phyloP scores from a whole-genome alignment of 106 monocot species.

The Dioscorea alata region DNA sequence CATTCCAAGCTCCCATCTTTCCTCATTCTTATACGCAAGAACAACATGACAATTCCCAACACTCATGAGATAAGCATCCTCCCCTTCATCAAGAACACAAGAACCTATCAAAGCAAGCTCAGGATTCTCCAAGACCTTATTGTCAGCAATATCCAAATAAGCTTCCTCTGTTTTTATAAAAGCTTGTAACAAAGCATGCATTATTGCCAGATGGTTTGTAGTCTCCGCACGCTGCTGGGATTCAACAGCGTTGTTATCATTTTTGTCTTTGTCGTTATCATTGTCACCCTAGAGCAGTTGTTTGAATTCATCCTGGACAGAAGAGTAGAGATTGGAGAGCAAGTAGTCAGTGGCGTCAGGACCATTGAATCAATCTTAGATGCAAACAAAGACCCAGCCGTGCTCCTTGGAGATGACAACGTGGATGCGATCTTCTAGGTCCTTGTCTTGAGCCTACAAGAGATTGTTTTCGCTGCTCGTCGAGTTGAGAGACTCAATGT shows the following conservation, averaged over 20 bases:
- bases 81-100: constrained; percentile 39
- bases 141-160: constrained; percentile 18
- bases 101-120: constrained; percentile 41
- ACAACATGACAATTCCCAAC: constrained; percentile 30
- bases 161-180: constrained; percentile 27
- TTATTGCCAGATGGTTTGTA: constrained; percentile 7
- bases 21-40: constrained; percentile 10
- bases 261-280: too few species aligned
- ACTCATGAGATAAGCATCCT: constrained; percentile 40
- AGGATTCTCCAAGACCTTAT: constrained; percentile 25
- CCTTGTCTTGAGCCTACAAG: constrained; percentile 42
- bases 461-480: background rate
- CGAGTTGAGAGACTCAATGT: background rate
- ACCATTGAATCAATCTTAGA: constrained; percentile 42
- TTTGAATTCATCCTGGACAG: constrained; percentile 24
- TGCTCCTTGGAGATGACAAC: constrained; percentile 33
- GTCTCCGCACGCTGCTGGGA: too few species aligned
- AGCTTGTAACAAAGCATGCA: constrained; percentile 22
- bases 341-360: constrained; percentile 44
- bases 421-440: constrained; percentile 37
- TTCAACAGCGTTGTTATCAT: too few species aligned
- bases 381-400: constrained; percentile 32
- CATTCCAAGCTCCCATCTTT: too few species aligned
- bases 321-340: constrained; percentile 30
- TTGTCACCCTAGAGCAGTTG: constrained; percentile 15